phyloP scores from a whole-genome alignment of 768 basidiomycete genomes.

The Phaeotremella fagi region DNA sequence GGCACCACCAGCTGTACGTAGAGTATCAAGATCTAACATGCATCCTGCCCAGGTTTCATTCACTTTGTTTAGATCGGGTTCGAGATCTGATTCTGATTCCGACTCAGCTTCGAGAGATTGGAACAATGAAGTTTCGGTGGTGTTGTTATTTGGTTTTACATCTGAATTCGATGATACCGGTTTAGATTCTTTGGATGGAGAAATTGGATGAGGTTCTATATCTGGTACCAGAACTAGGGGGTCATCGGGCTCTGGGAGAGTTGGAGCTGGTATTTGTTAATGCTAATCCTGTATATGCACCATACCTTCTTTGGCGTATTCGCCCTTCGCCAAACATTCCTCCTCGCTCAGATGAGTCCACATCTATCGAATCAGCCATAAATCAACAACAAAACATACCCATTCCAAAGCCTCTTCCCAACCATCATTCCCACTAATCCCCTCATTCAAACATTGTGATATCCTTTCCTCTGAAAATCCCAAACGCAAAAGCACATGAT shows the following conservation, averaged over 20 bases:
- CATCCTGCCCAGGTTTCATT: conserved; percentile 37
- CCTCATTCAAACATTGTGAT: conserved; percentile 60
- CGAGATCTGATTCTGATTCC: conserved; percentile 19
- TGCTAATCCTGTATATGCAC: neutral
- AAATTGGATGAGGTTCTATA: neutral
- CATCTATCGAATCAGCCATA: conserved; percentile 20
- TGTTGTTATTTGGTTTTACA: neutral
- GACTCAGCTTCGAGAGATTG: conserved; percentile 19
- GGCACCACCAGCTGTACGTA: conserved; percentile 11
- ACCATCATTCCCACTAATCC: conserved; percentile 53
- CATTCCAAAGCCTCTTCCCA: conserved; percentile 82
- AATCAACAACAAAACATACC: conserved; percentile 54
- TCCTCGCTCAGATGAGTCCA: conserved; percentile 45
- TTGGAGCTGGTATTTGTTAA: conserved; percentile 2
- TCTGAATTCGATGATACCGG: neutral
- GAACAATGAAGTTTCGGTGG: conserved; percentile 18
- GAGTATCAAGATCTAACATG: conserved; percentile 25
- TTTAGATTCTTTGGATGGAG: neutral
- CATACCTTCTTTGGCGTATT: conserved; percentile 29
- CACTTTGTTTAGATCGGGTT: conserved; percentile 25
- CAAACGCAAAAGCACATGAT: conserved; percentile 70
- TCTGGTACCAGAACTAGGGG: neutral
- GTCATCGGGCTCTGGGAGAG: conserved; percentile 5
- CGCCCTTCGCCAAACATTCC: conserved; percentile 39
- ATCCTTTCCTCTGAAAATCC: conserved; percentile 69